Evolutionary conservation across 2,329 filamentous ascomycete genomes (phyloP).

Genomic region (Aspergillus sp.): DNA sequence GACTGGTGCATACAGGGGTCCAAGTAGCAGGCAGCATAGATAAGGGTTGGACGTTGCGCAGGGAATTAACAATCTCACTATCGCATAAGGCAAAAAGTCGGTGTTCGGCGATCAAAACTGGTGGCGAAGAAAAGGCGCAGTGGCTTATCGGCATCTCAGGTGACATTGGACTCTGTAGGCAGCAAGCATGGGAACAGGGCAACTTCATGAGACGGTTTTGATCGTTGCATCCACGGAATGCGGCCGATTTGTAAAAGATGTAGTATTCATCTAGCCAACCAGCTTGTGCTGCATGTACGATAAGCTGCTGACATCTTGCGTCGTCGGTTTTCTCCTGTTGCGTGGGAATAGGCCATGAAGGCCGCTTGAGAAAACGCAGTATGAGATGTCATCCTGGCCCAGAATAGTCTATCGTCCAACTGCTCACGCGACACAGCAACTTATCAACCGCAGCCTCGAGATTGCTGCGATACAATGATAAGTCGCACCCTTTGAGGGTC

Average conservation of each 20-base stretch:
- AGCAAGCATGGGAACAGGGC: neutral
- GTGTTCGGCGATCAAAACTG: neutral
- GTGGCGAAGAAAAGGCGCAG: neutral
- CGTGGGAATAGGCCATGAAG: neutral
- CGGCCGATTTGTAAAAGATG: neutral
- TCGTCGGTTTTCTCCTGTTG: neutral
- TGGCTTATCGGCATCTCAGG: neutral
- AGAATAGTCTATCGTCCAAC: neutral
- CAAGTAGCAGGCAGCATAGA: neutral
- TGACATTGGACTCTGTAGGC: neutral
- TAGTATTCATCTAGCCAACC: neutral
- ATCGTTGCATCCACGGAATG: neutral
- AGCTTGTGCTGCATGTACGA: neutral
- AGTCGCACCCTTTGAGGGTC: neutral
- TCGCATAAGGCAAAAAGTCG: no score
- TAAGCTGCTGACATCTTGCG: constrained; percentile 4
- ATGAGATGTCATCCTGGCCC: neutral
- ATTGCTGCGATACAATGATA: neutral
- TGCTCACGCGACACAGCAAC: neutral
- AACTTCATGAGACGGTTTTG: neutral
- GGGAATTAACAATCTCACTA: no score
- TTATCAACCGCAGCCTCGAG: neutral
- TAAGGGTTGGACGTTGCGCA: neutral
- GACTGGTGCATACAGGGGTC: neutral
- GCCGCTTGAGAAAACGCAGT: no score